These are phyloP conservation scores for Pascua sp. DNA, from an alignment of 1,284 basidiomycete genomes.

Conservation along the genomic window DNA sequence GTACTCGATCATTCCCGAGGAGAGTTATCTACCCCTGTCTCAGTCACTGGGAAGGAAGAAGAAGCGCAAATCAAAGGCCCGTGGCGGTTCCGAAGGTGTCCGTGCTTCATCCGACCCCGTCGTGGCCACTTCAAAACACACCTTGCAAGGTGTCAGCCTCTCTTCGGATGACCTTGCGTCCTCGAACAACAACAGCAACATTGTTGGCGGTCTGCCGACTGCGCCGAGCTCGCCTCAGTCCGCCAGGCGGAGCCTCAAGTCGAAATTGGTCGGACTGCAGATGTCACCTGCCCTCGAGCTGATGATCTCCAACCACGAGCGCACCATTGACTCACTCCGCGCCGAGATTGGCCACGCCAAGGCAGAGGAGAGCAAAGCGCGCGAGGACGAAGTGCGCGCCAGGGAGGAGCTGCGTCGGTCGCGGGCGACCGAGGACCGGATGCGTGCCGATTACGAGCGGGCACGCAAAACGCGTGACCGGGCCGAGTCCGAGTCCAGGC, in stretches of 20 bases:
- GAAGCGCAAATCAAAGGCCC: slow-evolving; percentile 32
- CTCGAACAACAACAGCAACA: background rate
- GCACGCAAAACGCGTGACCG: slow-evolving; percentile 21
- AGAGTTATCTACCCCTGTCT: slow-evolving; percentile 32
- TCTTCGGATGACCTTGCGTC: background rate
- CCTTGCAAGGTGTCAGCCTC: background rate
- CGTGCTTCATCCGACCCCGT: no score
- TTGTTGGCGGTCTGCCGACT: background rate
- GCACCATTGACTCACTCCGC: slow-evolving; percentile 36
- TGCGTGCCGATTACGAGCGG: slow-evolving; percentile 32
- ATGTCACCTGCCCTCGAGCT: slow-evolving; percentile 25
- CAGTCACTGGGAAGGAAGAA: slow-evolving; percentile 21
- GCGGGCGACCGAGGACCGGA: slow-evolving; percentile 28
- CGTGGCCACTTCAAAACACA: no score
- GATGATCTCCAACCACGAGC: slow-evolving; percentile 34
- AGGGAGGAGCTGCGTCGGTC: slow-evolving; percentile 30
- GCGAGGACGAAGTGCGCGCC: slow-evolving; percentile 30
- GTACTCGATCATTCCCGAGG: slow-evolving; percentile 37
- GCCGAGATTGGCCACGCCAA: slow-evolving; percentile 42
- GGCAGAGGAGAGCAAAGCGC: slow-evolving; percentile 41
- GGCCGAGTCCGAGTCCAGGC: slow-evolving; percentile 25
- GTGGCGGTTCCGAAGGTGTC: background rate
- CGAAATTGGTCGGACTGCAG: slow-evolving; percentile 23
- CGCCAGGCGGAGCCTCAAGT: slow-evolving; percentile 22
- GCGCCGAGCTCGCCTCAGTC: background rate